Conservation (phyloP, 228 moss, liverwort and hornwort species). For the Sphagnum magellanicum region DNA sequence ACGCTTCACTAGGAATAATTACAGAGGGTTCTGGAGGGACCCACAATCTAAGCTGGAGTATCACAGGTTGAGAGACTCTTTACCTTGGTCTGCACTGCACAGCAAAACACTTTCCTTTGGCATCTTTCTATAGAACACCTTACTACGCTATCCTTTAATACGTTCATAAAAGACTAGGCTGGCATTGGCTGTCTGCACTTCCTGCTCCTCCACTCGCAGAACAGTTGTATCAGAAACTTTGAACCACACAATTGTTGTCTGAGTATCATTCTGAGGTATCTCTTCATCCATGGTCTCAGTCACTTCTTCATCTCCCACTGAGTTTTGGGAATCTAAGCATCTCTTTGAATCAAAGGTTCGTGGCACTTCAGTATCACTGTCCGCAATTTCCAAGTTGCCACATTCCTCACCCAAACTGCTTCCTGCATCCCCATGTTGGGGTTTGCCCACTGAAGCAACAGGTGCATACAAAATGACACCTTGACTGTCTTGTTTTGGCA, state of each 20-base stretch:
- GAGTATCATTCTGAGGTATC: slow-evolving; percentile 11
- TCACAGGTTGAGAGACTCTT: too few species aligned
- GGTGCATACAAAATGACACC: neutral
- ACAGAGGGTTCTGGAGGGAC: too few species aligned
- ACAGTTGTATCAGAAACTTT: slow-evolving; percentile 81
- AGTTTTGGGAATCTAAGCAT: slow-evolving; percentile 4
- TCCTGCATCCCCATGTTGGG: slow-evolving; percentile 5
- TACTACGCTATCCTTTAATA: slow-evolving; percentile 4
- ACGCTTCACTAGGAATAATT: too few species aligned
- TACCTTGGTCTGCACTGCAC: too few species aligned
- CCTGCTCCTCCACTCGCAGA: slow-evolving; percentile 61
- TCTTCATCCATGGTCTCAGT: slow-evolving; percentile 6
- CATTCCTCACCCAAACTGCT: slow-evolving; percentile 10
- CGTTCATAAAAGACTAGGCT: slow-evolving; percentile 84
- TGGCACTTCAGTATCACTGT: slow-evolving; percentile 7
- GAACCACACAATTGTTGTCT: slow-evolving; percentile 47
- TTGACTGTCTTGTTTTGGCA: slow-evolving; percentile 10
- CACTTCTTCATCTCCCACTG: slow-evolving; percentile 3
- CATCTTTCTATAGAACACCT: neutral
- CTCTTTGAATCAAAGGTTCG: neutral
- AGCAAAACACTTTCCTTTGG: too few species aligned
- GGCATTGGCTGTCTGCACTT: slow-evolving; percentile 69
- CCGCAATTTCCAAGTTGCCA: neutral
- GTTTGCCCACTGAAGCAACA: neutral
- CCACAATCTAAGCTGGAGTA: too few species aligned